phyloP scores from a whole-genome alignment of 345 rosid genomes.

The Hibiscus trionum region DNA sequence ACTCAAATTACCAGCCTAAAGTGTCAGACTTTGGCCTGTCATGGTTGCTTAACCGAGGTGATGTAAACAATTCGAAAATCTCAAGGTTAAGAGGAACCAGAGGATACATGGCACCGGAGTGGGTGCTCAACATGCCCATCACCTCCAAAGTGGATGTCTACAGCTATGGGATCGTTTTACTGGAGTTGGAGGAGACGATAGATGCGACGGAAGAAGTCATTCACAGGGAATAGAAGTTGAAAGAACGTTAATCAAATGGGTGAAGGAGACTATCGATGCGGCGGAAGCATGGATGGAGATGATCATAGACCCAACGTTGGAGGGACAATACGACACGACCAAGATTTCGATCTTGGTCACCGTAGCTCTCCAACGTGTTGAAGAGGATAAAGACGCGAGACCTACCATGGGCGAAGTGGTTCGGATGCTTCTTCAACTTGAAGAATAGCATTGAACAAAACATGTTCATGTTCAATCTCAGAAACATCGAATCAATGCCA shows the following conservation, averaged over 20 bases:
- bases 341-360: slow-evolving; percentile 12
- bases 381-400: slow-evolving; percentile 19
- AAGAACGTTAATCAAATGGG: neutral
- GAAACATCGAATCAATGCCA: too few species aligned
- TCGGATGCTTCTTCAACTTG: slow-evolving; percentile 16
- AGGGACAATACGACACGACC: neutral
- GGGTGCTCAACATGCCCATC: slow-evolving; percentile 19
- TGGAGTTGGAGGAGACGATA: too few species aligned
- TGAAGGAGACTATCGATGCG: neutral
- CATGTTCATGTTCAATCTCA: neutral
- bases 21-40: slow-evolving; percentile 24
- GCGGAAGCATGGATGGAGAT: slow-evolving; percentile 8
- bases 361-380: slow-evolving; percentile 19
- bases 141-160: slow-evolving; percentile 42
- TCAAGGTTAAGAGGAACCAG: slow-evolving; percentile 23
- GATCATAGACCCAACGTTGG: slow-evolving; percentile 15
- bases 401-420: slow-evolving; percentile 23
- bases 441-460: neutral
- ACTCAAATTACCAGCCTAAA: slow-evolving; percentile 13
- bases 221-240: neutral
- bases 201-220: slow-evolving; percentile 6
- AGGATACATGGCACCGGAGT: slow-evolving; percentile 29
- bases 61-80: neutral
- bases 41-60: slow-evolving; percentile 15
- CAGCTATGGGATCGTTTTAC: slow-evolving; percentile 33